Percentiles rank a stretch among this genome's conserved stretches.
Conservation (phyloP, 78 protist genomes). For the Pelomyxa schiedti region DNA sequence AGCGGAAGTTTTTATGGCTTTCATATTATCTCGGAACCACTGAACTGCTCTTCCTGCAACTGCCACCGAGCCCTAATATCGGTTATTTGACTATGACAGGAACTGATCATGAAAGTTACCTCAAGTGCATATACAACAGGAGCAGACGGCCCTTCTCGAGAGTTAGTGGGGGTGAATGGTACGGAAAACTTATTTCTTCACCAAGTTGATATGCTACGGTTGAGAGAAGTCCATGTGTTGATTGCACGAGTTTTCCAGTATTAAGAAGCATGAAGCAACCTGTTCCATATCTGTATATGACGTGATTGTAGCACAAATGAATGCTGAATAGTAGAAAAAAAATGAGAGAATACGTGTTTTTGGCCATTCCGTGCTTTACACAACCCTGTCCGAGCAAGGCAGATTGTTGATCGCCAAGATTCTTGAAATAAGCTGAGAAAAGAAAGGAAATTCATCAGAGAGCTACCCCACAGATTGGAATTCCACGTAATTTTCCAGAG, state of each 20-base stretch:
- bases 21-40: constrained; percentile 71
- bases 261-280: constrained; percentile 91
- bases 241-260: constrained; percentile 66
- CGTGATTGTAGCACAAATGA: background rate
- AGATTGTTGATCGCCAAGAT: constrained; percentile 95
- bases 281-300: constrained; percentile 76
- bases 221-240: constrained; percentile 84
- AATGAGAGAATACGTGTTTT: constrained; percentile 72
- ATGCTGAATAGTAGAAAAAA: background rate
- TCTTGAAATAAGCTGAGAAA: background rate
- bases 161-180: no score
- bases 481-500: constrained; percentile 5
- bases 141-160: constrained; percentile 9
- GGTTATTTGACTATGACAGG: no score
- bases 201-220: constrained; percentile 87
- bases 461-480: constrained; percentile 19
- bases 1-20: constrained; percentile 10
- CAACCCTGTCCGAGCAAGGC: constrained; percentile 93
- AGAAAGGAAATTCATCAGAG: no score
- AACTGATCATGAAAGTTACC: constrained; percentile 20
- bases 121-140: constrained; percentile 12
- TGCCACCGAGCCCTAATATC: constrained; percentile 83
- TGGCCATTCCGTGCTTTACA: constrained; percentile 68
- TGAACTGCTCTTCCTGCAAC: constrained; percentile 73
- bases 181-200: background rate